Percentiles rank a stretch among this genome's conserved stretches.
These are phyloP conservation scores for Daldinia bambusicola DNA, from an alignment of 495 filamentous ascomycete genomes.

Conservation along the genomic window DNA sequence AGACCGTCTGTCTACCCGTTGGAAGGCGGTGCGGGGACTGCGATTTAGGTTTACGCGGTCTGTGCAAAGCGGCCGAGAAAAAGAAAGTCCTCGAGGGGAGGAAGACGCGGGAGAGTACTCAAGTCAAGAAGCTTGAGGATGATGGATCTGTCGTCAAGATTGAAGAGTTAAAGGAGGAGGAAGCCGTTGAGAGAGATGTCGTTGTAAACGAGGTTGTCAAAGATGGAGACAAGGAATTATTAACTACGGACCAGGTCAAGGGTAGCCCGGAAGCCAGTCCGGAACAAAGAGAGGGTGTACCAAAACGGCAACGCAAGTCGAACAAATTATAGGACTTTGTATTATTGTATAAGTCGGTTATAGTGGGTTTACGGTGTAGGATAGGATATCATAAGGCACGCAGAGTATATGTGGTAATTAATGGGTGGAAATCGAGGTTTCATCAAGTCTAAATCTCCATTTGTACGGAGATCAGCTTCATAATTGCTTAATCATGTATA, in stretches of 20 bases:
- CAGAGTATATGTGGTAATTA: background rate
- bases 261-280: constrained; percentile 7
- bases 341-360: constrained; percentile 1
- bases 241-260: background rate
- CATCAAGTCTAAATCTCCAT: constrained; percentile 13
- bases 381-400: constrained; percentile 21
- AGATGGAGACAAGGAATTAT: constrained; percentile 6
- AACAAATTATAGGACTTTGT: constrained; percentile 14
- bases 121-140: constrained; percentile 39
- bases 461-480: background rate
- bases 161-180: constrained; percentile 39
- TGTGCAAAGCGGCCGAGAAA: constrained; percentile 79
- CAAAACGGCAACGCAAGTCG: constrained; percentile 20
- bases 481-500: constrained; percentile 13
- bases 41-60: constrained; percentile 72
- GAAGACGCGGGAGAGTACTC: constrained; percentile 49
- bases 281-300: constrained; percentile 1
- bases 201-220: constrained; percentile 45
- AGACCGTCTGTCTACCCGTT: constrained; percentile 84
- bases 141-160: constrained; percentile 37
- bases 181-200: constrained; percentile 49
- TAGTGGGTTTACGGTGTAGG: background rate
- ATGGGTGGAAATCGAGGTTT: constrained; percentile 29
- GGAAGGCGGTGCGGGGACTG: constrained; percentile 85
- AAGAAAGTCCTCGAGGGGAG: constrained; percentile 62